Evolutionary conservation across 2,329 filamentous ascomycete species (phyloP), one percentile per base, ranked within the genome.

Genomic region (Aspergillus udagawae): DNA sequence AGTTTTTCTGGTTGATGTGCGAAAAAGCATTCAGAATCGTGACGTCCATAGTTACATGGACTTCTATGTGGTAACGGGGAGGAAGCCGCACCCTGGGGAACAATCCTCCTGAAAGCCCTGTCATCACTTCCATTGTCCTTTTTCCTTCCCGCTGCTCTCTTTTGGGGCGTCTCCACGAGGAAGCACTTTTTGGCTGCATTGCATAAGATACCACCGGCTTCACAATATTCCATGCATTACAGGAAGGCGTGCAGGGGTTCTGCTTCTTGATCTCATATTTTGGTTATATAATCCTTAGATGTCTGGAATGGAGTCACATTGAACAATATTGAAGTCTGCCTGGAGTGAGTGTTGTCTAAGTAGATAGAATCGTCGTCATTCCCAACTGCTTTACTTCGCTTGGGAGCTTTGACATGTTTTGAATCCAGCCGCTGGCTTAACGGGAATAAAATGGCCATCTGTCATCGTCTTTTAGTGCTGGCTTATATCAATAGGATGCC

Each of bases 1-100:
- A 60, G 76, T 79, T 42, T 77, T 77, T 52, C 65, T 79, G 28
- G 76, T 77, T 20, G 71, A 75, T 53, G 76, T 78, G 45, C 68
- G 77, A 50, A 74, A 71, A 54, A 71, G 73, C 52, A 70, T 78
- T n/a, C 67, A 72, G 50, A 71, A 76, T 55, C 69, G 69, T 28
- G 68, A 65, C 47, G 68, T 78, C 8, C 77, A 80, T 66, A 63
- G 71, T 12, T 80, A 79, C 62, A 64, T 70, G 53, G 67, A 75
- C 27, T 73, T 72, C 54, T 70, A 74, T 61, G 70, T 73, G 25
- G 73, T 78, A 20, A 73, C 69, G 3, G 72, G 71, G 4, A 65
- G 72, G 50, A 75, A 75, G 51, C 72, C 71, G 17, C 41, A 52
- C 14, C 58, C 63, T 5, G 63, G 53, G 8, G 66, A 72, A 54